Evolutionary conservation across 257 asterid species (phyloP).

Genomic region (Solanum tarijense): DNA sequence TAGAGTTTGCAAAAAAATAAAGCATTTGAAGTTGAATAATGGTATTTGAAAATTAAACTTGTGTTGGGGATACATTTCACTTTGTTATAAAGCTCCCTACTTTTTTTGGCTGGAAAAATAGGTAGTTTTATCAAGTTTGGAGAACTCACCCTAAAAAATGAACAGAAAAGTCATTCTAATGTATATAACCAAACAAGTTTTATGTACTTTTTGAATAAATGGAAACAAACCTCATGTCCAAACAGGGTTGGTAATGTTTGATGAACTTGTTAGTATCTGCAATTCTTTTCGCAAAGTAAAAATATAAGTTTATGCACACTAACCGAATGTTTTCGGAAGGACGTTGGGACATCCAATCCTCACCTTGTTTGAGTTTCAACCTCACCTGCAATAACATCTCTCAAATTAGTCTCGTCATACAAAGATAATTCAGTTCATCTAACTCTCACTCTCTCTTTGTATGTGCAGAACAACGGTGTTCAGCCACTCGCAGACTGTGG

Average conservation of each 20-base stretch:
- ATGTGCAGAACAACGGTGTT: slow-evolving; percentile 22
- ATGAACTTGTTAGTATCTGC: not conserved
- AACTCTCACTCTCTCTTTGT: not conserved
- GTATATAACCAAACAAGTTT: not conserved
- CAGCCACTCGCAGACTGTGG: slow-evolving; percentile 29
- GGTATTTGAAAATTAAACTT: not conserved
- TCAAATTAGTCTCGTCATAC: not conserved
- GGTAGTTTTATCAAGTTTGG: not conserved
- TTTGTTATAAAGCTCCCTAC: not conserved
- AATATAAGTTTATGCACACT: not conserved
- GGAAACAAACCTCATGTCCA: not conserved
- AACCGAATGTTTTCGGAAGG: not conserved
- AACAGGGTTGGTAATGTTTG: not conserved
- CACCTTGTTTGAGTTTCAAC: not conserved
- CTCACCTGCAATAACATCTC: not conserved
- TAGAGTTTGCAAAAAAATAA: rapidly evolving
- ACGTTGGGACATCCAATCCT: not conserved
- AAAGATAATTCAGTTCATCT: not conserved
- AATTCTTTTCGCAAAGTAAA: not conserved
- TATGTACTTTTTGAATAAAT: not conserved
- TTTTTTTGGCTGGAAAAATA: not conserved
- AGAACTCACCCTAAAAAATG: not conserved
- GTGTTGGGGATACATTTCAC: not conserved
- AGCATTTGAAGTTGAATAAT: not conserved
- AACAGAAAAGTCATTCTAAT: not conserved